Evolutionary conservation across 1,139 yeast species (phyloP), one percentile per base, ranked within the genome.

Genomic region (Diutina pseudorugosa): DNA sequence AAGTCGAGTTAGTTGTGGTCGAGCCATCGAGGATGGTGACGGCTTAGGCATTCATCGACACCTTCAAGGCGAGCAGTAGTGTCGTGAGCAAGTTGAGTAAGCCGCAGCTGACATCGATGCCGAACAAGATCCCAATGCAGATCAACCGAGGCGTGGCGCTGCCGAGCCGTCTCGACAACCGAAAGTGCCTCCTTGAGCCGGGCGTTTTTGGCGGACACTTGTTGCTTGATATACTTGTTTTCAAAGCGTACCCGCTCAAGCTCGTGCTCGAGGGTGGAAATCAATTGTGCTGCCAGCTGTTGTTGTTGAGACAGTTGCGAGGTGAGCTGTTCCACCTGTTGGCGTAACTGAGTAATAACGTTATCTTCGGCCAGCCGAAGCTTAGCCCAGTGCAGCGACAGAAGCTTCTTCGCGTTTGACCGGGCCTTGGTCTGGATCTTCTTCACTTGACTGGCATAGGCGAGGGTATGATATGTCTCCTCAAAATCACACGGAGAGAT

Each of bases 371-470:
- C n/a, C 47, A 43, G 47, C n/a, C 21, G 20, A 14, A 19, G 16
- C 33, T 43, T 16, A 5, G 33, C 12, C n/a, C 25, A 12, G 21
- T 23, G 9, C n/a, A 33, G 27, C 2, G 23, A 4, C n/a, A 20
- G n/a, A 12, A 45, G 27, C 16, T 27, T 45, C 14, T 45, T 45
- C 8, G 49, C 14, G 9, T 45, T 45, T 4, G 49, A 25, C n/a
- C 11, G 14, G 3, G 50, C 50, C 25, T 30, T 66, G 19, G 89
- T 83, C 55, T 76, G 76, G 58, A 86, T 85, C 58, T 73, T 74
- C 61, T 85, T 85, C 2, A 88, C 93, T 55, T 84, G 80, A 45
- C 80, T 82, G 1, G 94, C 94, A 61, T 86, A 86, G 55, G 88
- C 72, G 54, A 86, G 68, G 0, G 95, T 86, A 47, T 86, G 85